Percentiles rank a stretch among this genome's conserved stretches.
phyloP scores from a whole-genome alignment of 1,139 yeast genomes.

The Suhomyces kunorum region DNA sequence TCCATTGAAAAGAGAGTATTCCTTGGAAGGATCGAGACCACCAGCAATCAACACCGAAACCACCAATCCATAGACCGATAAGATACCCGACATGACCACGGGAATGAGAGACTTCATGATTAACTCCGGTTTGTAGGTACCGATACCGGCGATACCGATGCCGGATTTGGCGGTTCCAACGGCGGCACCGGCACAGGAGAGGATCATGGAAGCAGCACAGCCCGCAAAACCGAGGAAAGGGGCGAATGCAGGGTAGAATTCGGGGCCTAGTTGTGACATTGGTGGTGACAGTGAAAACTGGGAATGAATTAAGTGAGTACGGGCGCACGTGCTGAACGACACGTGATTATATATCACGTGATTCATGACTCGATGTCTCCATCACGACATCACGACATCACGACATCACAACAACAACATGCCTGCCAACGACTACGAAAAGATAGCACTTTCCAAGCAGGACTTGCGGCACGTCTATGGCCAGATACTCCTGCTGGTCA shows the following conservation, averaged over 20 bases:
- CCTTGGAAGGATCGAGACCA: conserved; percentile 72
- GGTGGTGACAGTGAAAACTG: conserved; percentile 3
- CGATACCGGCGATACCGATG: conserved; percentile 91
- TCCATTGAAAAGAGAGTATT: conserved; percentile 88
- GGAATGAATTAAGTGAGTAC: background rate
- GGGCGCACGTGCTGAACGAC: too few relatives aligned
- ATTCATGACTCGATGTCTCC: too few relatives aligned
- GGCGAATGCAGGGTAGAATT: conserved; percentile 82
- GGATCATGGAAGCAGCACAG: conserved; percentile 87
- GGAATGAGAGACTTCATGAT: conserved; percentile 87
- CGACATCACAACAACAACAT: conserved; percentile 2
- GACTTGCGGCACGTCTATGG: conserved; percentile 53
- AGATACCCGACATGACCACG: conserved; percentile 97
- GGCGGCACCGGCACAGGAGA: conserved; percentile 95
- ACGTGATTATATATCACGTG: too few relatives aligned
- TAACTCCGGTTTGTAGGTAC: conserved; percentile 80
- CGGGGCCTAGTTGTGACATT: conserved; percentile 46
- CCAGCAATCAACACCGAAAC: conserved; percentile 96
- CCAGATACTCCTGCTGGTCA: conserved; percentile 40
- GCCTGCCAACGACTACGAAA: conserved; percentile 23
- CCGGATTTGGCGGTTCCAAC: conserved; percentile 99
- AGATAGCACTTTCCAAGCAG: conserved; percentile 49
- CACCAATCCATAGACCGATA: conserved; percentile 93
- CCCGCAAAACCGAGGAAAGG: conserved; percentile 97
- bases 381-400: conserved; percentile 1